Conservation (phyloP, 2,329 filamentous ascomycete genomes). For the Westerdykella ornata region DNA sequence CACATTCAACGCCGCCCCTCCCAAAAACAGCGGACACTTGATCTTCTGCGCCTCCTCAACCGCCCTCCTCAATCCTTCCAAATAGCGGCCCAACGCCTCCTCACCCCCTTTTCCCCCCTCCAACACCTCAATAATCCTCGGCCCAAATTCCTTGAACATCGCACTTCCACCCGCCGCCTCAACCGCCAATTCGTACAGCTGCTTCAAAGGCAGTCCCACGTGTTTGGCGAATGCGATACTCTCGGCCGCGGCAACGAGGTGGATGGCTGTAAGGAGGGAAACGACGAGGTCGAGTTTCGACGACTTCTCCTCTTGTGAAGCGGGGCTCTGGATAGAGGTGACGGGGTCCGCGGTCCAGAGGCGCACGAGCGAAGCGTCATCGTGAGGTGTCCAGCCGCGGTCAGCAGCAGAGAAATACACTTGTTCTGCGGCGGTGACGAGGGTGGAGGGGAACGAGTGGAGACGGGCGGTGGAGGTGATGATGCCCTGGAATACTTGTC, state of each 20-base stretch:
- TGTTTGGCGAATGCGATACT: conserved; percentile 34
- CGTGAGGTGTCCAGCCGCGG: conserved; percentile 50
- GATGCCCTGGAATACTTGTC: conserved; percentile 44
- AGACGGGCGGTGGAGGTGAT: conserved; percentile 60
- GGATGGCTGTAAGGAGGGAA: conserved; percentile 30
- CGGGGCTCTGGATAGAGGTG: conserved; percentile 18
- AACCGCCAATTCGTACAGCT: conserved; percentile 33
- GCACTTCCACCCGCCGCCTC: conserved; percentile 35
- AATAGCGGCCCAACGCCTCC: conserved; percentile 14
- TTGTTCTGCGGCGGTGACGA: conserved; percentile 59
- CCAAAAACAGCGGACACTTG: conserved; percentile 32
- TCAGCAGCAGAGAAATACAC: conserved; percentile 55
- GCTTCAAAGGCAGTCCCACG: conserved; percentile 31
- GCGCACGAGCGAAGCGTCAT: conserved; percentile 52
- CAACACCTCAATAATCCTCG: conserved; percentile 28
- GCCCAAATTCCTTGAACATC: conserved; percentile 29
- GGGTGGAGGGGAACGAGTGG: conserved; percentile 52
- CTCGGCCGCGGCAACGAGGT: conserved; percentile 34
- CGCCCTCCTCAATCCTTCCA: conserved; percentile 23
- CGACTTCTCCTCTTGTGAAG: conserved; percentile 23
- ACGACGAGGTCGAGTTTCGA: conserved; percentile 33
- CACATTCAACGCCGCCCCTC: conserved; percentile 27
- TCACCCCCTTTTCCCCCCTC: conserved; percentile 19
- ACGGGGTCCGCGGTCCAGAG: conserved; percentile 45
- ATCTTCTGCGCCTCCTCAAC: conserved; percentile 29